Base-by-base conservation (phyloP, 2,329 filamentous ascomycete genomes). In the Furcasterigmium furcatum region DNA sequence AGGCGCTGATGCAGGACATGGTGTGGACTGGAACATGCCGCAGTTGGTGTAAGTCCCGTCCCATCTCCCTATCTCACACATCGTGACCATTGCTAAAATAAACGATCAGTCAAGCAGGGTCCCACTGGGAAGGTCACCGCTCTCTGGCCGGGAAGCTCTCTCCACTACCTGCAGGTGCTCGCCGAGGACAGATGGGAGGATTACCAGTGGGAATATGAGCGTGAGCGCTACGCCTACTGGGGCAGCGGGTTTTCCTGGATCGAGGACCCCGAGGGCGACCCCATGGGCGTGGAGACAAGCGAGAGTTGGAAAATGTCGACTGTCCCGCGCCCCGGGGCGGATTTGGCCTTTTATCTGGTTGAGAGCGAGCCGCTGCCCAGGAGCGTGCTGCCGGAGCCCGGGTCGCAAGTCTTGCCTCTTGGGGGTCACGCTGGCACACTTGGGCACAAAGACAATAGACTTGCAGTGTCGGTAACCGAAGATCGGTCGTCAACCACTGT, bases 141-240 rank as follows among this genome's bases (percentile, higher is more conserved):
- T 6, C 52, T 67, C 13, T 72, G 67, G 54, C 63, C 66, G 9
- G 70, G 70, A 16, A 65, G 58, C n/a, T 66, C 67, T 3, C 58
- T 76, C 10, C 72, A 75, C 51, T 73, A 70, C 48, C 68, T 73
- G 41, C 67, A 75, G 46, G 63, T 65, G 5, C 50, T 75, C 18
- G 52, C 54, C 7, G 55, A 55, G 21, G 49, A 57, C 22, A 41
- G 57, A 21, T 58, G 52, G 52, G 55, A 58, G 36, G 57, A 58
- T 22, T 59, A 54, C 21, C 44, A 54, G 4, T 58, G 56, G 56
- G 32, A 16, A 9, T 52, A 54, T 25, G 44, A 54, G 4, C 36
- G 43, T 4, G 52, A 58, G 24, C 46, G 56, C 9, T 58, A 48
- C 38, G 50, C 47, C 2, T 52, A 56, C 46, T 57, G 55, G 56